phyloP scores from a whole-genome alignment of 2,329 filamentous ascomycete genomes.

The Elsinoe arachidis region DNA sequence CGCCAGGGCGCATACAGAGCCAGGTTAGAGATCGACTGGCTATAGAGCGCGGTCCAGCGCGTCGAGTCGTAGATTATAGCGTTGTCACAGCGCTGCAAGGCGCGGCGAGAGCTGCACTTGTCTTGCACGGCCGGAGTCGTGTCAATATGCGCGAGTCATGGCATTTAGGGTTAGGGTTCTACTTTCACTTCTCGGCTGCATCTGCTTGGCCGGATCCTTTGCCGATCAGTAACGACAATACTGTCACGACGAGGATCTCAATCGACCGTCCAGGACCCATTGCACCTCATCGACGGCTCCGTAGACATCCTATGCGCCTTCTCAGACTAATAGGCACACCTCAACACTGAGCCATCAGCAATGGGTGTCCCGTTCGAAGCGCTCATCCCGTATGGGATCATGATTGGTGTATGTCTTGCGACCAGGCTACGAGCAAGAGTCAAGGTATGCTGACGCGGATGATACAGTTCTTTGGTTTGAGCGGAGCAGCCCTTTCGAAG shows the following conservation, averaged over 20 bases:
- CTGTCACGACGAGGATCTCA: too few relatives aligned
- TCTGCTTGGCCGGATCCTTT: too few relatives aligned
- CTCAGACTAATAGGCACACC: neutral
- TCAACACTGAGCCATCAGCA: conserved; percentile 11
- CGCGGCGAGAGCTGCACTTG: neutral
- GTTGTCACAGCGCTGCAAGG: neutral
- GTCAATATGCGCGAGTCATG: too few relatives aligned
- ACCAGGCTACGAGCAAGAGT: conserved; percentile 15
- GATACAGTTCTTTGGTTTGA: conserved; percentile 51
- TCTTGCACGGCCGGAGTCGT: neutral
- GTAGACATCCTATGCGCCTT: neutral
- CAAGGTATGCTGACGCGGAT: conserved; percentile 10
- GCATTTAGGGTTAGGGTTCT: too few relatives aligned
- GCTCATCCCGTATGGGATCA: conserved; percentile 55
- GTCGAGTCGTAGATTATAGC: neutral
- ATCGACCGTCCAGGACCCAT: too few relatives aligned
- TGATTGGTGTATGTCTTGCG: conserved; percentile 45
- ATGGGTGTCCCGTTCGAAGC: conserved; percentile 62
- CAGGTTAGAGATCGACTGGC: neutral
- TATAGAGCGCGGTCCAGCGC: neutral
- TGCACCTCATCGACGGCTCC: neutral
- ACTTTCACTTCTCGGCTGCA: too few relatives aligned
- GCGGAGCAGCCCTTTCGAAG: conserved; percentile 49
- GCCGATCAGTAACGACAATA: too few relatives aligned
- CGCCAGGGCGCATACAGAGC: too few relatives aligned